Evolutionary conservation across 345 rosid genomes (phyloP), one percentile per base, ranked within the genome.

Genomic region (Microcos paniculata): DNA sequence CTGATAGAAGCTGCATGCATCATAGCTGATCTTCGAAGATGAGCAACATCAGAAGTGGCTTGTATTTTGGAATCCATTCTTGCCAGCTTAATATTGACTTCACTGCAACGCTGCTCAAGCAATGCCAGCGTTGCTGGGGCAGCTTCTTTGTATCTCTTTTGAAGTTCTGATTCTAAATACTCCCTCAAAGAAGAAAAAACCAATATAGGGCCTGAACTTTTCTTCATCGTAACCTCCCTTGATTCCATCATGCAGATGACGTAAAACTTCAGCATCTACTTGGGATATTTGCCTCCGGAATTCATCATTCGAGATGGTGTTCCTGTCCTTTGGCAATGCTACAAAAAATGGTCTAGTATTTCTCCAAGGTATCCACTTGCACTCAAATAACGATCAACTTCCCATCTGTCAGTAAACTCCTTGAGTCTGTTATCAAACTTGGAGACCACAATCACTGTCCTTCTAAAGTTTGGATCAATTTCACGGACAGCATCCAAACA

Each of bases 361-460:
- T 95, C 97, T 64, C 96, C 97, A 59, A 95, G 96, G 82, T 95
- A 95, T 69, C 99, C 99, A 80, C 96, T 89, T 46, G 99, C 94
- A 84, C 94, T 91, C 71, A 95, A 80, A 77, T 93, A 95, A 3
- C 99, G 87, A 74, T 95, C 98, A 64, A 91, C 98, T 79, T 95
- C 99, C 91, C 90, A 84, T 14, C 98, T 85, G 63, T 91, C 96
- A 57, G 78, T 77, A 71, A 95, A 95, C 74, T 95, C 99, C 98
- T 96, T 96, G 42, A 96, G 98, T 46, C 98, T 90, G 82, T 96
- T 96, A 82, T 96, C 99, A 72, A 96, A 96, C 78, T 96, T 96
- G 73, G 99, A 96, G 78, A 92, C 99, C 65, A 93, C 98, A 43
- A 96, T 91, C 18, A 90, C 79, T 1, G 98, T 92, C 77, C 99